Base-by-base conservation (phyloP, 805 yeast genomes). In the Metschnikowia cubensis region DNA sequence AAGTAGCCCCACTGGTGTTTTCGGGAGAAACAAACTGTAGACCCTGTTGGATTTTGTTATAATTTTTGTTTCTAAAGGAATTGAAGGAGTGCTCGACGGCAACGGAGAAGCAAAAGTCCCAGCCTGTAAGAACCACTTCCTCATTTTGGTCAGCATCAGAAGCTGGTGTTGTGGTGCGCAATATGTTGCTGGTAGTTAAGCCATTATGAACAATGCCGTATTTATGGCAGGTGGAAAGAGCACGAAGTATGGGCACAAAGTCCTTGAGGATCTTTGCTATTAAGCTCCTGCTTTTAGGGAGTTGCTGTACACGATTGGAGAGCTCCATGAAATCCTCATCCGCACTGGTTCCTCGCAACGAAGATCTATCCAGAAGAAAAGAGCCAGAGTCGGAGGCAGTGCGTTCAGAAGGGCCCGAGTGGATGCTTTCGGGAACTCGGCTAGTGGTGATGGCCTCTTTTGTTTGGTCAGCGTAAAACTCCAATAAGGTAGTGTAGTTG, bases 1-100 rank as follows among this genome's bases (percentile, higher is more conserved):
- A 59, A 31, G 63, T 63, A 10, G 59, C 51, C 25, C 69, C 71
- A 1, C 78, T 75, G 21, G 77, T 69, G 5, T 73, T 67, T 58
- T 79, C 83, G 0, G 83, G 83, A 1, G 82, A 73, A 53, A 76
- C 70, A 54, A 72, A 79, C 0, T 80, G 79, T 18, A 77, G 58
- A 50, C 71, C 65, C 29, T 69, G 71, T 2, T 68, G 66, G 14
- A 75, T 61, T 31, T 64, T 66, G 47, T 64, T 58, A 50, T 71
- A 62, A 51, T 76, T 74, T n/a, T 68, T 59, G 32, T 71, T 66
- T 25, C 82, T 58, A 52, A 68, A 77, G 17, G 76, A 74, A 43
- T 70, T 63, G 14, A 69, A 57, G 29, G 76, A 64, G 49, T 70
- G 74, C 50, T 79, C 83, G 1, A 68, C 66, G 21, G 61, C 61